Evolutionary conservation across 148 eudicot species (phyloP), one percentile per base, ranked within the genome.

Genomic region (Polygonum maritimum): DNA sequence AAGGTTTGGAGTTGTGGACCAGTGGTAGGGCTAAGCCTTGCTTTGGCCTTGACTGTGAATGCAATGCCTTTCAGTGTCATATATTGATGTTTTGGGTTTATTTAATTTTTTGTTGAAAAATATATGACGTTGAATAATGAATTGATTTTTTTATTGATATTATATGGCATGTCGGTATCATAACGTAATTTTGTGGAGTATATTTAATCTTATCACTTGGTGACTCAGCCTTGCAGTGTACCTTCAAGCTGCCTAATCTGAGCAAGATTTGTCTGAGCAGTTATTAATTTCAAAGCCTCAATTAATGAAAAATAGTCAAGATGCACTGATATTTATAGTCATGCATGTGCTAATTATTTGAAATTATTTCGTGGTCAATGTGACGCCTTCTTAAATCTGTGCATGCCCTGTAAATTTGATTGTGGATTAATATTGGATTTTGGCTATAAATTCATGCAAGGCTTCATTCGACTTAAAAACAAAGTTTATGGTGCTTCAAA

Each of bases 171-270:
- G 13, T 14, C 3, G 71, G 19, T 67, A 15, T 36, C 5, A 38
- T 15, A 13, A 13, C 16, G 4, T n/a, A 67, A 31, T 22, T 35
- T 35, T 67, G 71, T 67, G 71, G 71, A 35, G 71, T 36, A 18
- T 33, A 16, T 67, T 36, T 35, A 67, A 67, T n/a, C 71, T 67
- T 67, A 36, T 67, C 71, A n/a, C 38, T 67, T 67, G 71, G 45
- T 67, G 71, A 67, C 71, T 67, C 71, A 67, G 71, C 71, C 38
- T 62, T 62, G 69, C 36, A 60, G 13, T 54, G 60, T 21, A 54
- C 69, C 15, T 38, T 38, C 14, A 62, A 62, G 69, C 38, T 26
- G 69, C 69, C 71, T 11, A 67, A 67, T 67, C 71, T 67, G 21
- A 65, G 33, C 69, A 62, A 26, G 5, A 31, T 11, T 33, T 62